Evolutionary conservation across 495 filamentous ascomycete genomes (phyloP).

Genomic region (Aspergillus asperescens): DNA sequence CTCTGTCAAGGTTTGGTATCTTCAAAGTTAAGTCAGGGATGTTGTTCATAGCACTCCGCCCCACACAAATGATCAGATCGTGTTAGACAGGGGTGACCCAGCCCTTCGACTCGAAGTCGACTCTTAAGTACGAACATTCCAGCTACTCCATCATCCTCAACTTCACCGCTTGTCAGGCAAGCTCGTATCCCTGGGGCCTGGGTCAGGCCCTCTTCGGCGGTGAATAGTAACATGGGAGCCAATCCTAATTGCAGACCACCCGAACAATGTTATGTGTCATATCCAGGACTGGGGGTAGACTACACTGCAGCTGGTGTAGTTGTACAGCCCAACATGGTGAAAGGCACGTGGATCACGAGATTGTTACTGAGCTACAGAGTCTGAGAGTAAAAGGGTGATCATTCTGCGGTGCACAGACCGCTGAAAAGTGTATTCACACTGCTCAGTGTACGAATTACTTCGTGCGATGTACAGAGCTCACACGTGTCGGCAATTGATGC

Average conservation of each 20-base stretch:
- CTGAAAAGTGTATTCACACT: no score
- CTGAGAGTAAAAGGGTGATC: background rate
- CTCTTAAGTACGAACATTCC: background rate
- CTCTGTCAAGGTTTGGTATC: background rate
- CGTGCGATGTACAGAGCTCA: background rate
- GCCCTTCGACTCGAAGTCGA: background rate
- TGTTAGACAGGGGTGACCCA: background rate
- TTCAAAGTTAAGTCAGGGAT: background rate
- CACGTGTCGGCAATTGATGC: background rate
- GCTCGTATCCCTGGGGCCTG: background rate
- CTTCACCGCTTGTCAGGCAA: slow-evolving; percentile 1
- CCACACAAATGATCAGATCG: background rate
- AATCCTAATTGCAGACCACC: background rate
- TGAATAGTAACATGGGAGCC: background rate
- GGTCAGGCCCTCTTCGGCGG: background rate
- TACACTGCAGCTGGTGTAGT: background rate
- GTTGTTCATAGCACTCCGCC: no score
- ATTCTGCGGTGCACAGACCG: background rate
- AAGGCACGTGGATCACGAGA: background rate
- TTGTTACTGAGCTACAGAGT: background rate
- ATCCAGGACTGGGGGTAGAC: background rate
- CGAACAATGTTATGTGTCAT: background rate
- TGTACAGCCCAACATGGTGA: background rate
- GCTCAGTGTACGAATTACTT: no score
- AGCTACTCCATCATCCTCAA: background rate